Base-by-base conservation (phyloP, 768 basidiomycete genomes). In the Lactarius akahatsu region DNA sequence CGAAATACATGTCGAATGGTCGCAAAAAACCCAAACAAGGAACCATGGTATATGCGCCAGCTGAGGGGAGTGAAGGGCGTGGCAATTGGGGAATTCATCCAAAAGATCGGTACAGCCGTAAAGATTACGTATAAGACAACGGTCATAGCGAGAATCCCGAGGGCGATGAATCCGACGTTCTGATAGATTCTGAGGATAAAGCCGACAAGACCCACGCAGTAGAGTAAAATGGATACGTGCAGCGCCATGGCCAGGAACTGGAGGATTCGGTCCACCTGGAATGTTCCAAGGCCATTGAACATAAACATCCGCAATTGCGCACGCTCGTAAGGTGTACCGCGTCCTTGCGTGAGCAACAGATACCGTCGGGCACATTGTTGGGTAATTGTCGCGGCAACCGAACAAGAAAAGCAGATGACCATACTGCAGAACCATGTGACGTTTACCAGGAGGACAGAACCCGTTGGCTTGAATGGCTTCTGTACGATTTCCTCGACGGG, bases 351-450 rank as follows among this genome's bases (percentile, higher is more conserved):
- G 36, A 57, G 18, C 26, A 32, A 16, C 11, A 57, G 32, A 43
- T 64, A 59, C 9, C 38, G 26, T 13, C 64, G 64, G 32, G 59
- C 18, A 36, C 64, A 61, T 41, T 67, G 63, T 23, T 67, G 65
- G 10, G 57, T 16, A 3, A 65, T 34, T 3, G 40, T 61, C 18
- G 64, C 64, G 32, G 3, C 16, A 20, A 65, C n/a, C 10, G 64
- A 43, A 18, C 47, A 61, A 5, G 38, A 11, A 10, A 65, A 11
- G 57, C 59, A 40, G 26, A 65, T n/a, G 18, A 45, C 23, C 4
- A 61, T 30, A 34, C 64, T 65, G 23, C 50, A 15, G 28, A 65
- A 61, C 63, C 63, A 65, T 8, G 32, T 15, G 26, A 61, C 20
- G 15, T 60, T 65, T 1, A 65, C 43, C 28, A 34, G 41, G 26